Percentiles rank a stretch among this genome's conserved stretches.
Conservation (phyloP, 2,329 filamentous ascomycete genomes). For the Epichloe uncinata region DNA sequence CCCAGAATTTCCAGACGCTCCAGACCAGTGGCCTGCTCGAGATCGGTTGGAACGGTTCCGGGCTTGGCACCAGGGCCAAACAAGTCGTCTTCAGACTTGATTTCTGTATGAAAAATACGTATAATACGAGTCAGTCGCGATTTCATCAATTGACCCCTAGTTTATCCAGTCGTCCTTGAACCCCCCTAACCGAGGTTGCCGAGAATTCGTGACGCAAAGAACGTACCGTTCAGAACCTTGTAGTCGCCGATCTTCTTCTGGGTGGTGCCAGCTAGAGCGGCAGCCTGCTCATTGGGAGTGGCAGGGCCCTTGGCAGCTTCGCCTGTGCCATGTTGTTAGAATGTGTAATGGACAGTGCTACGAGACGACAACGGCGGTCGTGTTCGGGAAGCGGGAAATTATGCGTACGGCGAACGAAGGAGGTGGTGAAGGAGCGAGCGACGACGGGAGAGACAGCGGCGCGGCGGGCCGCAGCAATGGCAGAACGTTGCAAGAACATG, state of each 20-base stretch:
- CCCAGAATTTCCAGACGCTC: constrained; percentile 97
- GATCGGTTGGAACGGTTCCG: constrained; percentile 81
- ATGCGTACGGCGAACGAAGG: constrained; percentile 44
- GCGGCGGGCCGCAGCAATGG: constrained; percentile 46
- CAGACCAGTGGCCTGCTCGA: constrained; percentile 92
- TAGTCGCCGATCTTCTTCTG: constrained; percentile 33
- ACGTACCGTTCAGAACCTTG: constrained; percentile 35
- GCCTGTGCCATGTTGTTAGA: constrained; percentile 14
- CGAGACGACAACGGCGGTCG: constrained; percentile 4
- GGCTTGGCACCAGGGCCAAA: constrained; percentile 66
- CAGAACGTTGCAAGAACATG: constrained; percentile 55
- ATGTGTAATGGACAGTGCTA: neutral
- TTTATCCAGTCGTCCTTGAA: neutral
- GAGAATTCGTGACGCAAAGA: constrained; percentile 5
- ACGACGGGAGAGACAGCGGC: constrained; percentile 38
- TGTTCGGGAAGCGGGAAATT: constrained; percentile 13
- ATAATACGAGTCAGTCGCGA: constrained; percentile 8
- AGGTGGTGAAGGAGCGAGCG: constrained; percentile 47
- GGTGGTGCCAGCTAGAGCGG: constrained; percentile 22
- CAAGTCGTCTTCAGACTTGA: constrained; percentile 73
- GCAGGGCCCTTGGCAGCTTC: constrained; percentile 23
- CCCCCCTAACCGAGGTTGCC: constrained; percentile 11
- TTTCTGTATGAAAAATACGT: constrained; percentile 42
- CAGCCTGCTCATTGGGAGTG: constrained; percentile 24
- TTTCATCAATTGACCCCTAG: neutral